Conservation (phyloP, 176 grass and related monocot genomes). For the Puya raimondii region DNA sequence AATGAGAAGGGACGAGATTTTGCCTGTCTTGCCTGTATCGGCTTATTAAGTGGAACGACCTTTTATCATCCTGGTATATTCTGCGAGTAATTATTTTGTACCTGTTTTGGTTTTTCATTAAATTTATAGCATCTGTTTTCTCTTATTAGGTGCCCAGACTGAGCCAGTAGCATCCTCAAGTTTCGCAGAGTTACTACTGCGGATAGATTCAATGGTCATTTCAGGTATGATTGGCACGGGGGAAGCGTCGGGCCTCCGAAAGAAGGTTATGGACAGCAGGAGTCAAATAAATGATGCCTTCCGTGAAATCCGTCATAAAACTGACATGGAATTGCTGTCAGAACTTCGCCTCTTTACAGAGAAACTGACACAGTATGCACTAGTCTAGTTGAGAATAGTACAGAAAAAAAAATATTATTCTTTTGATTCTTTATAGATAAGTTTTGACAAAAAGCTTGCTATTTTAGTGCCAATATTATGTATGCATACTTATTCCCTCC, state of each 20-base stretch:
- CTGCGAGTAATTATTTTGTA: not conserved
- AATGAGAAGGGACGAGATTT: no score
- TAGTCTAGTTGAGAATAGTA: not conserved
- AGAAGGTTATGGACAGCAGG: constrained; percentile 36
- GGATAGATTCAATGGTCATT: constrained; percentile 43
- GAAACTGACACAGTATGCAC: constrained; percentile 37
- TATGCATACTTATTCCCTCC: no score
- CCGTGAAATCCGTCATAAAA: constrained; percentile 25
- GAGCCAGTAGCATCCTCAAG: constrained; percentile 11
- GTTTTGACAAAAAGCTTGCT: no score
- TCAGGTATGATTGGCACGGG: constrained; percentile 24
- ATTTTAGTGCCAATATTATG: no score
- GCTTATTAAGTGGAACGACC: not conserved
- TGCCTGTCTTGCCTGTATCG: no score
- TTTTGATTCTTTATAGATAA: not conserved
- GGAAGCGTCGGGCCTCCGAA: constrained; percentile 43
- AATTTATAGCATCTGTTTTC: not conserved
- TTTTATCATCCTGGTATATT: not conserved
- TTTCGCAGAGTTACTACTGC: constrained; percentile 36
- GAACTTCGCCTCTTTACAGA: constrained; percentile 30
- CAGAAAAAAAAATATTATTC: not conserved
- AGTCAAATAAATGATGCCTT: constrained; percentile 18
- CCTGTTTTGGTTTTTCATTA: not conserved
- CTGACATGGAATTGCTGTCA: constrained; percentile 33
- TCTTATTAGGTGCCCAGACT: constrained; percentile 25